Conservation (phyloP, 495 filamentous ascomycete genomes). For the Thozetella sp. region DNA sequence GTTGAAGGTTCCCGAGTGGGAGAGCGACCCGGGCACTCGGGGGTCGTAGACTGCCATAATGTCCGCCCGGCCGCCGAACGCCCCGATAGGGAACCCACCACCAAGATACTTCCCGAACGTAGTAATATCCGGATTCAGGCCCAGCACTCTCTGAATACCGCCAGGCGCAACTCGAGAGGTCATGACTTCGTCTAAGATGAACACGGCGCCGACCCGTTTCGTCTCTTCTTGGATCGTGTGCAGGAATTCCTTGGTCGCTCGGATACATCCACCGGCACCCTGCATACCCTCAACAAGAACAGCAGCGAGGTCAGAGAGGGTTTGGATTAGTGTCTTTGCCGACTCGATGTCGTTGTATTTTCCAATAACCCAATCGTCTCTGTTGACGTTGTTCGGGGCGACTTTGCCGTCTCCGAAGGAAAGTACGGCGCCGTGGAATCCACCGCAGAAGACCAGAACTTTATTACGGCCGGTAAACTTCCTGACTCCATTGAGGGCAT, state of each 20-base stretch:
- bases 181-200: conserved; percentile 70
- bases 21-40: conserved; percentile 10
- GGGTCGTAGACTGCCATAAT: conserved; percentile 54
- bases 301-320: conserved; percentile 38
- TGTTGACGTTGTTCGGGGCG: conserved; percentile 28
- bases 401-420: conserved; percentile 27
- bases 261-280: conserved; percentile 53
- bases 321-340: conserved; percentile 32
- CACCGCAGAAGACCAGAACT: conserved; percentile 51
- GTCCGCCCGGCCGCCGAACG: conserved; percentile 52
- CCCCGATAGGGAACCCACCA: conserved; percentile 58
- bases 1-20: conserved; percentile 64
- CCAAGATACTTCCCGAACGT: conserved; percentile 61
- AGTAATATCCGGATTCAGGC: conserved; percentile 52
- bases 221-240: conserved; percentile 25
- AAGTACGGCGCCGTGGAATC: conserved; percentile 57
- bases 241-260: conserved; percentile 45
- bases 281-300: conserved; percentile 65
- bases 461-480: conserved; percentile 39
- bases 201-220: conserved; percentile 40
- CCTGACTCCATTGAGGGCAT: conserved; percentile 43
- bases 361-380: conserved; percentile 48
- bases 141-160: conserved; percentile 43
- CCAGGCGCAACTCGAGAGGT: conserved; percentile 53
- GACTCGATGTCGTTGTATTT: conserved; percentile 49